Evolutionary conservation across 192 early-diverging fungal species (phyloP), one percentile per base, ranked within the genome.

Genomic region (Gorgonomyces haynaldii): DNA sequence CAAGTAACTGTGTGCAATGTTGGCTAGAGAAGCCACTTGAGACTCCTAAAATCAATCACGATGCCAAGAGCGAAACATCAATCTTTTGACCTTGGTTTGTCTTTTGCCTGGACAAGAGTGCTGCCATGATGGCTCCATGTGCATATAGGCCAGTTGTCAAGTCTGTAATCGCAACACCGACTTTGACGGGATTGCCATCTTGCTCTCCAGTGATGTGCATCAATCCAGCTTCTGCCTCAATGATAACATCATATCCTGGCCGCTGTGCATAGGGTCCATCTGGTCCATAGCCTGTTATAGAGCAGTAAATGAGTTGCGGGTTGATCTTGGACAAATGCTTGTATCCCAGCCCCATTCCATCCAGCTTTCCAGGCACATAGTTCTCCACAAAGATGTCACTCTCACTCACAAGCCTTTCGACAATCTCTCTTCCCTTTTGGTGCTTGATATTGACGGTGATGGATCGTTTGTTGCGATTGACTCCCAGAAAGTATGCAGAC

Each of bases 161-260:
- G 74, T 84, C 86, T 37, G 88, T 94, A n/a, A 97, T 88, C 0
- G 93, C 93, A 0, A 97, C 93, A 29, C 93, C 93, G 1, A 93
- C 86, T 57, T 97, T 97, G 37, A 93, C 93, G 0, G 91, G 91
- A 32, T 66, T 36, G 0, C 89, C 82, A 53, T 76, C 60, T 19
- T 70, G 69, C 51, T 92, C 89, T 12, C 89, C 93, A 3, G 93
- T 97, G 28, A 97, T 97, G 57, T 91, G 80, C 91, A 97, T 97
- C 22, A 97, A 45, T 15, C 93, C 8, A 23, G 19, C 22, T 25
- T 31, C 37, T 19, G 55, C 59, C 38, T 64, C 67, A 40, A 54
- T 61, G 28, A 57, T 64, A 8, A 70, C 87, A 73, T 93, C 92
- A 55, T 96, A 93, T 4, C 92, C 92, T 4, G 90, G 74, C 38